Evolutionary conservation across 2,329 filamentous ascomycete species (phyloP), one percentile per base, ranked within the genome.

Genomic region (Leptographium flavum): DNA sequence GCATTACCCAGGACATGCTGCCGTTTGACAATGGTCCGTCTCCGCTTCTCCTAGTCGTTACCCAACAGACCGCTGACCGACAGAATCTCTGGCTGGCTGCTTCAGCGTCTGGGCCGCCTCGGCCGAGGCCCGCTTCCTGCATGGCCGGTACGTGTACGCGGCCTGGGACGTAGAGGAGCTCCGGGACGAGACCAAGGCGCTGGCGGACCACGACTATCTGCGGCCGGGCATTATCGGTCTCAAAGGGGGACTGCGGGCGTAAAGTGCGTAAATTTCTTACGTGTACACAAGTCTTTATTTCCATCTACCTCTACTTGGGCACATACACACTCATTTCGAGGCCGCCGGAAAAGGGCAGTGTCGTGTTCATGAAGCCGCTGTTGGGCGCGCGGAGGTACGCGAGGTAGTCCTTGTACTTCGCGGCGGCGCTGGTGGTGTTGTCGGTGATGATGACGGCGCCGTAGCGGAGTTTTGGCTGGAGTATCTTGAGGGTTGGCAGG

Each of bases 121-220:
- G 8, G 46, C 54, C 0, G 60, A 67, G 47, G 64, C 66, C 2
- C 47, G 45, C 8, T 66, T 66, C 43, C 48, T 68, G 22, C 63
- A 62, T 38, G 60, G 61, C 5, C 63, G 62, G 25, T 62, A 62
- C 31, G 54, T 64, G 4, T 63, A 59, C 57, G 55, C 59, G 7
- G 57, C 58, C n/a, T 69, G 66, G 65, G 66, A 69, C 50, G 57
- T 66, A 2, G 55, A 63, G 19, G 63, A 67, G 49, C 44, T 66
- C n/a, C 49, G 40, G n/a, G 43, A 31, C 5, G 52, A 52, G 2
- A 39, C 45, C 22, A 45, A 50, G 30, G 35, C 31, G 11, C 31
- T 57, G 21, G 42, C 48, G 10, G 45, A 56, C 23, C 42, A 42
- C 5, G 32, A 52, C 27, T 56, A 48, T 28, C 48, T 57, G 5